A percentile compares a stretch with the other conserved stretches of the same genome.
Conservation (phyloP, 169 alveolate species). For the Cryptosporidium baileyi region DNA sequence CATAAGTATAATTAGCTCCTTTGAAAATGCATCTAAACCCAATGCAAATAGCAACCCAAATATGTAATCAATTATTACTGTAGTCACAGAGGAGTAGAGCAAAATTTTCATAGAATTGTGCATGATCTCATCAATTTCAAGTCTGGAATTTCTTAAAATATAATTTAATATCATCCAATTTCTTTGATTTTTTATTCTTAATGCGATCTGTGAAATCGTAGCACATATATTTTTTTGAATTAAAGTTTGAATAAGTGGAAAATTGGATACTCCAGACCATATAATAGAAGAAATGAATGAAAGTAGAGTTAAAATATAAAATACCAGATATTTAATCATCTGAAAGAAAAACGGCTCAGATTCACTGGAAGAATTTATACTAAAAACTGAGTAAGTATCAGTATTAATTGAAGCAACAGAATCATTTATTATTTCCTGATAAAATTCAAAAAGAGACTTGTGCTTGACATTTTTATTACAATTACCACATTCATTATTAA, state of each 20-base stretch:
- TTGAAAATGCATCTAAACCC: constrained; percentile 39
- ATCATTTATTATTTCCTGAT: background rate
- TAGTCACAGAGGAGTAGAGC: constrained; percentile 29
- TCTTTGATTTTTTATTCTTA: constrained; percentile 44
- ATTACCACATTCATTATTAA: too few relatives aligned
- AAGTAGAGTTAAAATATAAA: background rate
- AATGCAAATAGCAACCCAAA: constrained; percentile 42
- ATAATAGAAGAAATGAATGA: constrained; percentile 18
- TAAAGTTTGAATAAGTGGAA: constrained; percentile 13
- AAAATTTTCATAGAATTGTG: constrained; percentile 5
- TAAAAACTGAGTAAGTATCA: background rate
- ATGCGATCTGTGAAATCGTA: constrained; percentile 42
- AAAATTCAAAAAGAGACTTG: constrained; percentile 4
- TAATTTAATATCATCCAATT: constrained; percentile 47
- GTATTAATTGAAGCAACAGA: background rate
- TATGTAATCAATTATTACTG: constrained; percentile 28
- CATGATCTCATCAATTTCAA: too few relatives aligned
- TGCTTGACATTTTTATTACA: background rate
- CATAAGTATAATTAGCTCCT: constrained; percentile 23
- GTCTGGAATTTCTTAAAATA: background rate
- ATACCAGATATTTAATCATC: constrained; percentile 29
- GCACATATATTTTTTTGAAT: constrained; percentile 48
- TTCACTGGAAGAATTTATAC: background rate
- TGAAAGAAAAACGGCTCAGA: constrained; percentile 32
- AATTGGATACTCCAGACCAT: constrained; percentile 34